A percentile compares a stretch with the other conserved stretches of the same genome.
phyloP scores from a whole-genome alignment of 1,139 yeast genomes.

The Sugiyamaella neomexicana region DNA sequence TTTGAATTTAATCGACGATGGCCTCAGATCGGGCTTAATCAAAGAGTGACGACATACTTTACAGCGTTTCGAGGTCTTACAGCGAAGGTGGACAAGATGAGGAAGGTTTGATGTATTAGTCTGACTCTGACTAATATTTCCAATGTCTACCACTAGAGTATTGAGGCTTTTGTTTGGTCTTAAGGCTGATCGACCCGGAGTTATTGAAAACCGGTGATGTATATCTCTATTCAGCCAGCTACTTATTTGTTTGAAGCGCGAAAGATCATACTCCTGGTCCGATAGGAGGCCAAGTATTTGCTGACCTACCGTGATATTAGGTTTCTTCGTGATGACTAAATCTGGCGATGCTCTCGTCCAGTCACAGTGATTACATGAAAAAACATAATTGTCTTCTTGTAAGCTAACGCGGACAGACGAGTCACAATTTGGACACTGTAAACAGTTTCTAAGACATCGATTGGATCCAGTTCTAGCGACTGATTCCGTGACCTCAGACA shows the following conservation, averaged over 20 bases:
- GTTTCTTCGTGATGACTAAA: constrained; percentile 20
- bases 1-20: constrained; percentile 32
- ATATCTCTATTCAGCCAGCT: background rate
- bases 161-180: background rate
- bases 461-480: constrained; percentile 31
- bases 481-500: constrained; percentile 33
- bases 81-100: constrained; percentile 28
- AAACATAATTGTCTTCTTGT: constrained; percentile 14
- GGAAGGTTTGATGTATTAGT: constrained; percentile 24
- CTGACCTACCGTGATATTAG: constrained; percentile 19
- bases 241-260: background rate
- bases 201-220: background rate
- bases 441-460: constrained; percentile 33
- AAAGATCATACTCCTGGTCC: background rate
- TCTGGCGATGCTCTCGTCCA: constrained; percentile 21
- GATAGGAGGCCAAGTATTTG: constrained; percentile 18
- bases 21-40: constrained; percentile 35
- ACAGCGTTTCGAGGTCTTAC: constrained; percentile 35
- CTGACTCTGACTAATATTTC: background rate
- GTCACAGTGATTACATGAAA: constrained; percentile 31
- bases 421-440: constrained; percentile 34
- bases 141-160: too few species aligned
- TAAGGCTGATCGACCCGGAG: background rate
- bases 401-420: constrained; percentile 16
- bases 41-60: constrained; percentile 35